A percentile compares a stretch with the other conserved stretches of the same genome.
Conservation (phyloP, 257 asterid genomes). For the Solanum gracilifrons region DNA sequence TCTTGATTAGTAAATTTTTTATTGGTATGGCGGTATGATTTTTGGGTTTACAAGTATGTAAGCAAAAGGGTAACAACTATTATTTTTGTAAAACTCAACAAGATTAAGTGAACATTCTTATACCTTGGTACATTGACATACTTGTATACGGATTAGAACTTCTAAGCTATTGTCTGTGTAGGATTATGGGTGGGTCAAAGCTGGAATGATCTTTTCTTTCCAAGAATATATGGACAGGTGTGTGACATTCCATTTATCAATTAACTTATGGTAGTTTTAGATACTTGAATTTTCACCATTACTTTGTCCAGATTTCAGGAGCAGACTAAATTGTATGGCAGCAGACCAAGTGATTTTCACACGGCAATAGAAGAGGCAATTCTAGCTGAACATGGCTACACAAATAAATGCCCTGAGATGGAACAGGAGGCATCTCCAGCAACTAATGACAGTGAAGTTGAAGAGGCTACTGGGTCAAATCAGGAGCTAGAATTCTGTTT, state of each 20-base stretch:
- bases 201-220: constrained; percentile 85
- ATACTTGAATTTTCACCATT: neutral
- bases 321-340: constrained; percentile 85
- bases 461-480: constrained; percentile 74
- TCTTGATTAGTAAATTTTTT: neutral
- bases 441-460: constrained; percentile 26
- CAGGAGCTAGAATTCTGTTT: constrained; percentile 48
- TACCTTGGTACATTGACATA: neutral
- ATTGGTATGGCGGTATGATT: neutral
- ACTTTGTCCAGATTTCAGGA: constrained; percentile 65
- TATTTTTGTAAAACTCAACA: neutral
- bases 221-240: constrained; percentile 78
- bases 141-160: neutral
- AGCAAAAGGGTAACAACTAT: constrained; percentile 47
- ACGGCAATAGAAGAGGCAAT: constrained; percentile 85
- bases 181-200: constrained; percentile 96
- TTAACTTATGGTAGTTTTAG: neutral
- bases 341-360: constrained; percentile 68
- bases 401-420: constrained; percentile 18
- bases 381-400: constrained; percentile 47
- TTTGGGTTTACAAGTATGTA: neutral
- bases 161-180: constrained; percentile 12
- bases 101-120: neutral
- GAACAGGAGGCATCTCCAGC: constrained; percentile 28
- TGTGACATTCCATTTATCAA: constrained; percentile 1